Conservation (phyloP, 2,329 filamentous ascomycete genomes). For the Diaporthe sp. region DNA sequence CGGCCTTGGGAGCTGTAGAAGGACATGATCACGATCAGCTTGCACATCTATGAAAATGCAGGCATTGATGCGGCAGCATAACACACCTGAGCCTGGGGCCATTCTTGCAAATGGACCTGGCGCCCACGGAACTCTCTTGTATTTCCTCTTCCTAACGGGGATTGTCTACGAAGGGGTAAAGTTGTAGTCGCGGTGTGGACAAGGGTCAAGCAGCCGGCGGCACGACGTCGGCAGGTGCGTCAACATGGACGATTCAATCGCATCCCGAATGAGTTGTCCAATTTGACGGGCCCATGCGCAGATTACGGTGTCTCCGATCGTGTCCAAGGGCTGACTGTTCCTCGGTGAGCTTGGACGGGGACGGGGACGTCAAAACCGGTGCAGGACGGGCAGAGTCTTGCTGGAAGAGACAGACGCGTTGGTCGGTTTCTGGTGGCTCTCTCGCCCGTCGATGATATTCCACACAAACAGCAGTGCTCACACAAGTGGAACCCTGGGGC, state of each 20-base stretch:
- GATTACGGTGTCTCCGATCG: constrained; percentile 30
- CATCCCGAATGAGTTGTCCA: constrained; percentile 39
- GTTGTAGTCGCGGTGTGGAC: constrained; percentile 5
- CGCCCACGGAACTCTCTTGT: constrained; percentile 25
- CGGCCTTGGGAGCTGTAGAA: constrained; percentile 37
- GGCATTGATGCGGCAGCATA: constrained; percentile 12
- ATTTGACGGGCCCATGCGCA: constrained; percentile 29
- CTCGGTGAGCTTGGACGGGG: constrained; percentile 25
- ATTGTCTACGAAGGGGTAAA: constrained; percentile 12
- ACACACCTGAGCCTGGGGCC: constrained; percentile 41
- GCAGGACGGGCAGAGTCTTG: constrained; percentile 30
- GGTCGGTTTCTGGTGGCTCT: constrained; percentile 8
- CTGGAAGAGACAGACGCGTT: constrained; percentile 29
- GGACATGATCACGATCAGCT: constrained; percentile 34
- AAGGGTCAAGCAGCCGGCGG: constrained; percentile 35
- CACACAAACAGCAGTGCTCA: constrained; percentile 33
- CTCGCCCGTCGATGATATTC: constrained; percentile 33
- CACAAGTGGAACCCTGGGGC: constrained; percentile 17
- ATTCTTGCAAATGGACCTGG: constrained; percentile 40
- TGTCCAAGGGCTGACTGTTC: constrained; percentile 15
- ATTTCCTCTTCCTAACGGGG: constrained; percentile 17
- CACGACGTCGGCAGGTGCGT: constrained; percentile 39
- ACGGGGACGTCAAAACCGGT: constrained; percentile 1
- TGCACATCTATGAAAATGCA: constrained; percentile 5
- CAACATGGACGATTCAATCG: constrained; percentile 38